These are phyloP conservation scores for Zymoseptoria brevis DNA, from an alignment of 2,329 filamentous ascomycete species.

Conservation along the genomic window DNA sequence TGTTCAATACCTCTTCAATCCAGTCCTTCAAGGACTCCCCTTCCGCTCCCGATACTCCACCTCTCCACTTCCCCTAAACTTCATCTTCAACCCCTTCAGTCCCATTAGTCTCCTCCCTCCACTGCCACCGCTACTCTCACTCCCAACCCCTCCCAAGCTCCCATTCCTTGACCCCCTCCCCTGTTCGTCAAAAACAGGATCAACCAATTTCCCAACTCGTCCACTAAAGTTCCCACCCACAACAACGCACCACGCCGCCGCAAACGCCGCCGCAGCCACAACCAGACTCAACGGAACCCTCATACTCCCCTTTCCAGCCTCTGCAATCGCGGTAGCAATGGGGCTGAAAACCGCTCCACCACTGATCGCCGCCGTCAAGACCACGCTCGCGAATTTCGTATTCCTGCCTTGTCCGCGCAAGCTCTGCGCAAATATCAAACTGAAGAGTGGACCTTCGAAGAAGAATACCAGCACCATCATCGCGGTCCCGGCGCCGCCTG, in stretches of 20 bases:
- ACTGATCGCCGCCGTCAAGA: constrained; percentile 47
- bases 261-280: constrained; percentile 46
- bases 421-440: constrained; percentile 50
- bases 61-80: neutral
- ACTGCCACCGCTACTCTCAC: neutral
- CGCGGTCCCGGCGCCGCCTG: constrained; percentile 38
- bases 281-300: constrained; percentile 44
- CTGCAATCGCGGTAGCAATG: constrained; percentile 42
- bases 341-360: constrained; percentile 50
- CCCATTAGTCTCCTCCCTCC: neutral
- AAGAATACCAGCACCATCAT: constrained; percentile 48
- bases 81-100: neutral
- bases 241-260: constrained; percentile 19
- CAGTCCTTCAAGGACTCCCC: neutral
- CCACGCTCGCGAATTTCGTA: constrained; percentile 49
- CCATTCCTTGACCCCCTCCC: neutral
- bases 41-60: neutral
- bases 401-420: constrained; percentile 51
- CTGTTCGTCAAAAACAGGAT: neutral
- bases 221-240: neutral
- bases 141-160: neutral
- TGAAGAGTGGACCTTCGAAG: constrained; percentile 54
- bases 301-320: constrained; percentile 24
- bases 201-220: neutral
- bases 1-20: too few species aligned